Conservation (phyloP, 179 eudicot genomes). For the Spergularia azorica region DNA sequence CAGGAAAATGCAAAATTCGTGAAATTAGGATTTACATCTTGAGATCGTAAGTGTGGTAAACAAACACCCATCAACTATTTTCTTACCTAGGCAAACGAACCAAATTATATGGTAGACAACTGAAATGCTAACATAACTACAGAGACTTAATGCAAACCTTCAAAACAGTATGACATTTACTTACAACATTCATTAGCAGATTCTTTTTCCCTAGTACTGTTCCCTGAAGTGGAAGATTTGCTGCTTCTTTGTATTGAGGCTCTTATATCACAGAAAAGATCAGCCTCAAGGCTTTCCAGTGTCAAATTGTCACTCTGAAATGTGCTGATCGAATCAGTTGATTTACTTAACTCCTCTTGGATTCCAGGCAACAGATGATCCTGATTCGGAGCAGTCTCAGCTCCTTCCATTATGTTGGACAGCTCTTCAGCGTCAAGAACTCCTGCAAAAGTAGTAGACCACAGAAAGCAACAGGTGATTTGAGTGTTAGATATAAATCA, state of each 20-base stretch:
- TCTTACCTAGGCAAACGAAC: background rate
- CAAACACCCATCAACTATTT: too few relatives aligned
- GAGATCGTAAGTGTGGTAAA: too few relatives aligned
- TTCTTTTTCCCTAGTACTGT: constrained; percentile 34
- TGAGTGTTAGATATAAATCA: background rate
- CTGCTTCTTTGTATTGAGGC: constrained; percentile 89
- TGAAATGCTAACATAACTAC: background rate
- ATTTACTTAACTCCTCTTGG: constrained; percentile 72
- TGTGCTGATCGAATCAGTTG: constrained; percentile 72
- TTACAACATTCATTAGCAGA: constrained; percentile 40
- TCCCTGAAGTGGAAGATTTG: constrained; percentile 37
- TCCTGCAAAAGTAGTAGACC: constrained; percentile 44
- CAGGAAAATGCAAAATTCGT: too few relatives aligned
- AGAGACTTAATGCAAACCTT: background rate
- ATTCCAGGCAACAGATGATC: constrained; percentile 62
- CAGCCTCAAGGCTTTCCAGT: constrained; percentile 73
- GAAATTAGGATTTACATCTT: too few relatives aligned
- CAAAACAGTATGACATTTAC: constrained; percentile 22
- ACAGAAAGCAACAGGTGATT: constrained; percentile 11
- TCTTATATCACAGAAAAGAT: constrained; percentile 83
- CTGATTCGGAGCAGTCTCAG: constrained; percentile 38
- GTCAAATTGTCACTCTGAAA: constrained; percentile 72
- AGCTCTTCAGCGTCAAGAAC: constrained; percentile 86
- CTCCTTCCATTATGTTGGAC: constrained; percentile 73
- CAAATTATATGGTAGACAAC: background rate